phyloP scores from a whole-genome alignment of 1,139 yeast species.

The Candida labiduridarum region DNA sequence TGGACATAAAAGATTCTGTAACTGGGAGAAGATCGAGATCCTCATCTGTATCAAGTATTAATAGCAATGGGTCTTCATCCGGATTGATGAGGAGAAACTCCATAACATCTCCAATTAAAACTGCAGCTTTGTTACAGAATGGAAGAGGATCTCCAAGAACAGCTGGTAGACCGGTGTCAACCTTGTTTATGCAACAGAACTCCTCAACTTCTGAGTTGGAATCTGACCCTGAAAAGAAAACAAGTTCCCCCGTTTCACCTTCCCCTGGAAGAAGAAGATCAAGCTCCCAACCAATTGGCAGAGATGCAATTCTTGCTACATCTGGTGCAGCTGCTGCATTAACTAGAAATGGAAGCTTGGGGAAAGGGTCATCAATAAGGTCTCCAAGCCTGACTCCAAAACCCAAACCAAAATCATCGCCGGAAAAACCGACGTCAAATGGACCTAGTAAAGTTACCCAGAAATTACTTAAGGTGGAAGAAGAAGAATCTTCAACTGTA shows the following conservation, averaged over 20 bases:
- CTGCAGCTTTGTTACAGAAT: conserved; percentile 13
- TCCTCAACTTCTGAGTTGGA: conserved; percentile 21
- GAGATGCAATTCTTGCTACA: conserved; percentile 25
- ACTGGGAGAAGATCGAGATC: conserved; percentile 27
- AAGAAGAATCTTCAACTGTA: conserved; percentile 23
- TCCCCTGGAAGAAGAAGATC: conserved; percentile 28
- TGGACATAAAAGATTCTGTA: conserved; percentile 19
- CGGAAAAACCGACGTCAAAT: conserved; percentile 9
- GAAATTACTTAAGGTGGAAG: conserved; percentile 26
- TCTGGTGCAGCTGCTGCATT: conserved; percentile 43
- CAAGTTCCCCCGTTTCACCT: conserved; percentile 14
- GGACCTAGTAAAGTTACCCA: conserved; percentile 16
- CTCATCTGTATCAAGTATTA: conserved; percentile 31
- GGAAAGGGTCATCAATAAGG: conserved; percentile 9
- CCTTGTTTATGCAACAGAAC: conserved; percentile 27
- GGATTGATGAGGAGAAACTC: conserved; percentile 19
- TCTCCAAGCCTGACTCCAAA: conserved; percentile 8
- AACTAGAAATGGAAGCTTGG: conserved; percentile 17
- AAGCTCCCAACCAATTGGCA: conserved; percentile 40
- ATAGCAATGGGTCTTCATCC: conserved; percentile 19
- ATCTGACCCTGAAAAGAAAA: conserved; percentile 3
- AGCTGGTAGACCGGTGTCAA: conserved; percentile 27
- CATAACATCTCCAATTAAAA: conserved; percentile 24
- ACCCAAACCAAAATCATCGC: not conserved
- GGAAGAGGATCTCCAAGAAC: conserved; percentile 17